Percentiles rank a stretch among this genome's conserved stretches.
These are phyloP conservation scores for Mycena galopus DNA, from an alignment of 768 basidiomycete species.

Conservation along the genomic window DNA sequence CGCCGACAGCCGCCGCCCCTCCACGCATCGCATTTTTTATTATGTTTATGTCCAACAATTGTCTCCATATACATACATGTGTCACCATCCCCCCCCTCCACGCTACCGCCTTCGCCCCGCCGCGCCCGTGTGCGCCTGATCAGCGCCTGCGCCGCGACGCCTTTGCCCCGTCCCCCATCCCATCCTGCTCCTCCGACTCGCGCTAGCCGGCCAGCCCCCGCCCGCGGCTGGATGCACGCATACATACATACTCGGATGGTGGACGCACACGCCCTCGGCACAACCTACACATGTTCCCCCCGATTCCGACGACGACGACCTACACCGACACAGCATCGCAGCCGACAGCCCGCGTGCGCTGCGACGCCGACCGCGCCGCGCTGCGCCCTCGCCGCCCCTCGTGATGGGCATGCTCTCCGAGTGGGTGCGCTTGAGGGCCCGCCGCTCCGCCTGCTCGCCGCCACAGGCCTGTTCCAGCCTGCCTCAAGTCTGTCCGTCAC, in stretches of 20 bases:
- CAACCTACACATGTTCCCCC: constrained; percentile 14
- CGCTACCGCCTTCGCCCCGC: constrained; percentile 36
- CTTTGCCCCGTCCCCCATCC: constrained; percentile 36
- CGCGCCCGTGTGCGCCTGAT: constrained; percentile 57
- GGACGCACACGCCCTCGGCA: constrained; percentile 32
- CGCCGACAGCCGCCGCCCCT: constrained; percentile 32
- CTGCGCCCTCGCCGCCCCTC: constrained; percentile 27
- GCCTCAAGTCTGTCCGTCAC: not conserved
- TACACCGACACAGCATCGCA: not conserved
- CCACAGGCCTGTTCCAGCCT: constrained; percentile 5
- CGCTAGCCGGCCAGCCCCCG: constrained; percentile 36
- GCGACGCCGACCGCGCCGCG: constrained; percentile 9
- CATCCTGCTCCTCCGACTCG: constrained; percentile 32
- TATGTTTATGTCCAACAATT: constrained; percentile 58
- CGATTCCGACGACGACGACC: constrained; percentile 30
- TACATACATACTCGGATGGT: constrained; percentile 34
- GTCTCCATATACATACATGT: constrained; percentile 40
- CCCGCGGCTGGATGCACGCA: constrained; percentile 43
- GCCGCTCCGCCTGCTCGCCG: constrained; percentile 5
- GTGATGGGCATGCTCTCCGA: constrained; percentile 33
- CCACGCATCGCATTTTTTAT: constrained; percentile 59
- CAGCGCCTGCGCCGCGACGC: constrained; percentile 49
- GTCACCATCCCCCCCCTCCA: constrained; percentile 40
- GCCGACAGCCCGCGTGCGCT: not conserved
- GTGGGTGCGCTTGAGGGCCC: constrained; percentile 28